Conservation (phyloP, 75 land plant genomes). For the Sequoiadendron giganteum region DNA sequence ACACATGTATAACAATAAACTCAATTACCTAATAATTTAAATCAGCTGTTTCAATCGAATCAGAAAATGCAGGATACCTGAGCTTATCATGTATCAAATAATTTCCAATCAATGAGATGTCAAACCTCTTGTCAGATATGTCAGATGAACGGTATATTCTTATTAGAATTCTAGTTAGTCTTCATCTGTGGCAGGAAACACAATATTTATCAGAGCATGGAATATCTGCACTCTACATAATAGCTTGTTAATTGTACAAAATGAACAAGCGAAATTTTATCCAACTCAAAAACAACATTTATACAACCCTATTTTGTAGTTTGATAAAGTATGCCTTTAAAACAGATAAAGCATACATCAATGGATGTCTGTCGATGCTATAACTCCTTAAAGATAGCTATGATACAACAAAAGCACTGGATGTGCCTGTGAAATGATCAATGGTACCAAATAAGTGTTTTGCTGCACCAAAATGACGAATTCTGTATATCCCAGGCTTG, state of each 20-base stretch:
- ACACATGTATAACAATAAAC: background rate
- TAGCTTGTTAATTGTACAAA: background rate
- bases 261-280: background rate
- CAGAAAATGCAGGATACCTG: background rate
- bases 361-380: background rate
- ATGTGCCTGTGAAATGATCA: slow-evolving; percentile 71
- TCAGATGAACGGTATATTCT: background rate
- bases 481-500: slow-evolving; percentile 63
- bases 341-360: background rate
- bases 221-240: background rate
- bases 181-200: background rate
- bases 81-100: background rate
- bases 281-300: background rate
- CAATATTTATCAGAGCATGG: background rate
- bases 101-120: background rate
- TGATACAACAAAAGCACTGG: slow-evolving; percentile 62
- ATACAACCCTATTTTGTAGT: background rate
- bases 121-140: background rate
- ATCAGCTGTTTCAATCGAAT: background rate
- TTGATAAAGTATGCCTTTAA: background rate
- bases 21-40: background rate
- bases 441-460: slow-evolving; percentile 44
- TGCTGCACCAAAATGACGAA: slow-evolving; percentile 75
- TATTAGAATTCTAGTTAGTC: background rate
- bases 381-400: background rate